These are phyloP conservation scores for Phialocephala sp. DNA, from an alignment of 2,329 filamentous ascomycete genomes.

Conservation along the genomic window DNA sequence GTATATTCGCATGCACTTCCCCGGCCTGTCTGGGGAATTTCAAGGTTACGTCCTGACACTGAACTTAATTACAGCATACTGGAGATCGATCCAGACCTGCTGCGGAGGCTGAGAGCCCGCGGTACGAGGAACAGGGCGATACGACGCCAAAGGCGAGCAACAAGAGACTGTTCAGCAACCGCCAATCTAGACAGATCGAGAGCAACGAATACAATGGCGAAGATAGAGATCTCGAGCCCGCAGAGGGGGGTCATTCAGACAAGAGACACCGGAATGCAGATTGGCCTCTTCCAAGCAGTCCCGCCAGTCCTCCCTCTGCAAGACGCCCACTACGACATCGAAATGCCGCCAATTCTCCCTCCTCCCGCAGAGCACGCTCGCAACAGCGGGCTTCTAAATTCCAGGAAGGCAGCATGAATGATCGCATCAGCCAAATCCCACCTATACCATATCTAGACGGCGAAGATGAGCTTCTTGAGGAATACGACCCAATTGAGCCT, in stretches of 20 bases:
- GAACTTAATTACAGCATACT: background rate
- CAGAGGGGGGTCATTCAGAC: constrained; percentile 41
- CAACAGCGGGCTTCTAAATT: constrained; percentile 67
- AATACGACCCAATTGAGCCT: constrained; percentile 24
- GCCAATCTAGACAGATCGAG: constrained; percentile 31
- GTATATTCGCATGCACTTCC: constrained; percentile 15
- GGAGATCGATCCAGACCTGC: constrained; percentile 23
- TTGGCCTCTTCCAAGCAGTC: constrained; percentile 46
- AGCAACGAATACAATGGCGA: constrained; percentile 42
- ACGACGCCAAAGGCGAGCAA: constrained; percentile 33
- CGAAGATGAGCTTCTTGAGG: constrained; percentile 33
- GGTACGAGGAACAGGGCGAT: constrained; percentile 22
- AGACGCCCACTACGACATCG: constrained; percentile 29
- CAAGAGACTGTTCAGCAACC: constrained; percentile 43
- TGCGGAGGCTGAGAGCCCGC: background rate
- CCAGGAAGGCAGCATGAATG: constrained; percentile 84
- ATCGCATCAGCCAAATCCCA: constrained; percentile 74
- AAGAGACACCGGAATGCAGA: constrained; percentile 52
- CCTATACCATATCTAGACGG: constrained; percentile 38
- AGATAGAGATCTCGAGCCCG: constrained; percentile 33
- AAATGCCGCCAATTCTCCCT: constrained; percentile 40
- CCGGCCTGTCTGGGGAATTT: constrained; percentile 3
- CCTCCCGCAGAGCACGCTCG: constrained; percentile 39
- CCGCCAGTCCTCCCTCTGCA: constrained; percentile 17
- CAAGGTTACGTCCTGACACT: background rate